phyloP scores from a whole-genome alignment of 306 rosid species.

The Quercus engelmannii region DNA sequence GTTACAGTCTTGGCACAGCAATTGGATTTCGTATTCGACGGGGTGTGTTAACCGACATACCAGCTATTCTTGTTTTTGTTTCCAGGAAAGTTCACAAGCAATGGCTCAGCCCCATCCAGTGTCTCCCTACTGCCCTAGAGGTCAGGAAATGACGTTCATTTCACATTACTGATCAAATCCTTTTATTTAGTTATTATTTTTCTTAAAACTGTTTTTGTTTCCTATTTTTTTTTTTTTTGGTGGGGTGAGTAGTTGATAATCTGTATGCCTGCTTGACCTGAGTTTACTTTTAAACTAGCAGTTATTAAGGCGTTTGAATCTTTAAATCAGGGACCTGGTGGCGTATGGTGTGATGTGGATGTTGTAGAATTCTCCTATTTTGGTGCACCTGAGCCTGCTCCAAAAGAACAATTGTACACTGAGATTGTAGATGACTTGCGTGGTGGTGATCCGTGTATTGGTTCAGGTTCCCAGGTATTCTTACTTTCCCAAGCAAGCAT shows the following conservation, averaged over 20 bases:
- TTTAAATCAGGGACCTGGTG: constrained; percentile 93
- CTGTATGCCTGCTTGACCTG: not conserved
- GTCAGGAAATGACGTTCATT: constrained; percentile 35
- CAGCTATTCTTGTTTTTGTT: constrained; percentile 97
- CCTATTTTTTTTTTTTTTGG: not conserved
- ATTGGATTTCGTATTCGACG: constrained; percentile 88
- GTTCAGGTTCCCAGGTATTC: constrained; percentile 97
- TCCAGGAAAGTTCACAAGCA: constrained; percentile 99
- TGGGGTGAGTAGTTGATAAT: not conserved
- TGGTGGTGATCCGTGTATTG: constrained; percentile 90
- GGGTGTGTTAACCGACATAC: constrained; percentile 88
- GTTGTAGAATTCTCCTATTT: constrained; percentile 97
- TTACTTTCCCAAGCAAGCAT: constrained; percentile 9
- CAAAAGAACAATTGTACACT: constrained; percentile 90
- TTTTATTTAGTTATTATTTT: not conserved
- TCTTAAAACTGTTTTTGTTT: not conserved
- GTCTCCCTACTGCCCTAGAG: constrained; percentile 96
- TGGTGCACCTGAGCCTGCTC: constrained; percentile 99
- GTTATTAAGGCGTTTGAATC: constrained; percentile 15
- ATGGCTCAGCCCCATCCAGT: constrained; percentile 97
- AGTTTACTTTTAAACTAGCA: not conserved
- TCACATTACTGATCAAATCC: constrained; percentile 11
- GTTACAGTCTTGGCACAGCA: constrained; percentile 98
- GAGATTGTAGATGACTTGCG: constrained; percentile 94
- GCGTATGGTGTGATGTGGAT: constrained; percentile 99